phyloP scores from a whole-genome alignment of 2,329 filamentous ascomycete genomes.

The Hymenotorrendiella dingleyae region DNA sequence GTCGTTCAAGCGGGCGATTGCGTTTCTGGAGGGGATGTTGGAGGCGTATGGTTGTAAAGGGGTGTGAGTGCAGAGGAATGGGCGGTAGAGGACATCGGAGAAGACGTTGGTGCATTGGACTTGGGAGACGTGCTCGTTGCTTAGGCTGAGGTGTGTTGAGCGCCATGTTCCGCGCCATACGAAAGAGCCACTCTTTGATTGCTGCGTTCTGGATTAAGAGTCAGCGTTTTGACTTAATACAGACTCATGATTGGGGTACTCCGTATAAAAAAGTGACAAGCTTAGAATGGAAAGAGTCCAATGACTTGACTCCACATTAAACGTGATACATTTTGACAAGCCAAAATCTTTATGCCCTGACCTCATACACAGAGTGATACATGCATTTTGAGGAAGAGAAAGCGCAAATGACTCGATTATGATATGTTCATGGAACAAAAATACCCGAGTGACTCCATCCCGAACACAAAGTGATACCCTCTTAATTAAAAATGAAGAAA shows the following conservation, averaged over 20 bases:
- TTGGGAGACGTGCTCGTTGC: slow-evolving; percentile 43
- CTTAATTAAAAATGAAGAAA: background rate
- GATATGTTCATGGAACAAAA: background rate
- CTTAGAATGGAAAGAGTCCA: no score
- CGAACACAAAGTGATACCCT: background rate
- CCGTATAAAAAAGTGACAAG: no score
- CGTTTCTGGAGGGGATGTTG: slow-evolving; percentile 67
- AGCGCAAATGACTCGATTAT: no score
- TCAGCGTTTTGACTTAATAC: no score
- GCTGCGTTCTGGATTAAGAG: slow-evolving; percentile 20
- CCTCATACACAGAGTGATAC: no score
- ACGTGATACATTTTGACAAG: no score
- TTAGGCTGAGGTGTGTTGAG: slow-evolving; percentile 63
- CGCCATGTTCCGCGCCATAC: slow-evolving; percentile 81
- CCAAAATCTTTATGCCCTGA: no score
- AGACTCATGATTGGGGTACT: no score
- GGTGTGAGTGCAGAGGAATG: slow-evolving; percentile 82
- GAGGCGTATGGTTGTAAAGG: slow-evolving; percentile 58
- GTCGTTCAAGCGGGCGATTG: slow-evolving; percentile 63
- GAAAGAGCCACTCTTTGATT: slow-evolving; percentile 28
- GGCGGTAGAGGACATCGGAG: slow-evolving; percentile 84
- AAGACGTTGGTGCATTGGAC: slow-evolving; percentile 75
- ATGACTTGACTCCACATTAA: no score
- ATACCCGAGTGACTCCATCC: background rate
- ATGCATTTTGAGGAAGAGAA: no score